A percentile compares a stretch with the other conserved stretches of the same genome.
Conservation (phyloP, 495 filamentous ascomycete genomes). For the Massariosphaeria phaeospora region DNA sequence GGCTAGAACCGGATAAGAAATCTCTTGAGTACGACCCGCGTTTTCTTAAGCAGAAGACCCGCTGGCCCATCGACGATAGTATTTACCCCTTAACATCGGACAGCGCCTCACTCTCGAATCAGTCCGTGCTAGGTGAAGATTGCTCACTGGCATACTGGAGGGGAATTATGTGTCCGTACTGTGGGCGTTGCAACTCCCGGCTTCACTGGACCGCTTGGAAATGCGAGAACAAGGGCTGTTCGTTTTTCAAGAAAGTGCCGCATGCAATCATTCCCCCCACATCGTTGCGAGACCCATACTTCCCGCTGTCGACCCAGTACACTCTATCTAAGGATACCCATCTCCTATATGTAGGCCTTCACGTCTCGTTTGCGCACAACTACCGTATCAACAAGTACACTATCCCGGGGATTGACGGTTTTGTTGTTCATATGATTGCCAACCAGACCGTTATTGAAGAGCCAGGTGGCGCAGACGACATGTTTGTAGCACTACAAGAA, state of each 20-base stretch:
- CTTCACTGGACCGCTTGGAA: conserved; percentile 60
- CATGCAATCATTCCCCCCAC: conserved; percentile 42
- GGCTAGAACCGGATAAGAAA: conserved; percentile 21
- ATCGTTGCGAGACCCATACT: conserved; percentile 38
- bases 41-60: conserved; percentile 52
- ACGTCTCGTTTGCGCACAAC: conserved; percentile 36
- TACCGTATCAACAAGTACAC: conserved; percentile 39
- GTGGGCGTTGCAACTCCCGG: conserved; percentile 59
- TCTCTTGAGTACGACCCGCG: conserved; percentile 50
- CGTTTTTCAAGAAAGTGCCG: conserved; percentile 40
- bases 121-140: conserved; percentile 35
- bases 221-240: conserved; percentile 53
- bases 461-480: conserved; percentile 54
- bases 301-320: conserved; percentile 26
- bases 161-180: conserved; percentile 72
- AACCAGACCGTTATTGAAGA: conserved; percentile 48
- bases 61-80: conserved; percentile 40
- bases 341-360: conserved; percentile 40
- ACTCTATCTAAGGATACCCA: conserved; percentile 22
- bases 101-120: conserved; percentile 41
- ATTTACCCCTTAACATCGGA: conserved; percentile 41
- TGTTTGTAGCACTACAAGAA: conserved; percentile 59
- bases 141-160: conserved; percentile 46
- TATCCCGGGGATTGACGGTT: conserved; percentile 47
- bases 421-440: conserved; percentile 59